A percentile compares a stretch with the other conserved stretches of the same genome.
Conservation (phyloP, 257 asterid species). For the Verbena officinalis region DNA sequence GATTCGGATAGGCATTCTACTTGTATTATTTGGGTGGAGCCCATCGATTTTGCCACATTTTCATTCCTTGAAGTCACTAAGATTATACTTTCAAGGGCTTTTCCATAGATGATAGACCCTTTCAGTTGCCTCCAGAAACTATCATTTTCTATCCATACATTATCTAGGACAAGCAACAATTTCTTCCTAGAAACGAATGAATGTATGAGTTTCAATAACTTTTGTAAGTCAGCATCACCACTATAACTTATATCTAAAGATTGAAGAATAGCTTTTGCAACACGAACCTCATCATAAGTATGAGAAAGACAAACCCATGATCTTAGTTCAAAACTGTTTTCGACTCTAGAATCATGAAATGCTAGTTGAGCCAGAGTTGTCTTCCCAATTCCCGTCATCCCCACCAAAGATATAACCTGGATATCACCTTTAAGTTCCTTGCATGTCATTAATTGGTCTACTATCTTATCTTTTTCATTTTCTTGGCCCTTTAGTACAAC, state of each 20-base stretch:
- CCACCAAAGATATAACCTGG: not conserved
- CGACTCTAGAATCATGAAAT: not conserved
- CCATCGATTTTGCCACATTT: not conserved
- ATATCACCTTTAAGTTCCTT: not conserved
- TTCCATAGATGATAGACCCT: not conserved
- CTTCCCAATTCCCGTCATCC: slow-evolving; percentile 18
- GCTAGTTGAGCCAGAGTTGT: slow-evolving; percentile 10
- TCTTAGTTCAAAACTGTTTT: not conserved
- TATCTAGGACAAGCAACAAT: not conserved
- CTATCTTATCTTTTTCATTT: not conserved
- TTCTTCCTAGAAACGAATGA: not conserved
- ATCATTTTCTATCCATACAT: not conserved
- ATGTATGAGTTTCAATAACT: not conserved
- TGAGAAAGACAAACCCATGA: slow-evolving; percentile 4
- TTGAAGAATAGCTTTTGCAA: slow-evolving; percentile 1
- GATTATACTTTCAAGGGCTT: not conserved
- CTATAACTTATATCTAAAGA: not conserved
- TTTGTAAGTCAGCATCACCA: not conserved
- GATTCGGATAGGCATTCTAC: not conserved
- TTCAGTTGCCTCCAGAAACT: not conserved
- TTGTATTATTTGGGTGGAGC: not conserved
- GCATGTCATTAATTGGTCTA: not conserved
- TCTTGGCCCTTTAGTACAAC: not conserved
- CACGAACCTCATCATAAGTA: not conserved
- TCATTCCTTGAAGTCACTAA: not conserved